Evolutionary conservation across 306 rosid genomes (phyloP).

Genomic region (Vigna mungo): DNA sequence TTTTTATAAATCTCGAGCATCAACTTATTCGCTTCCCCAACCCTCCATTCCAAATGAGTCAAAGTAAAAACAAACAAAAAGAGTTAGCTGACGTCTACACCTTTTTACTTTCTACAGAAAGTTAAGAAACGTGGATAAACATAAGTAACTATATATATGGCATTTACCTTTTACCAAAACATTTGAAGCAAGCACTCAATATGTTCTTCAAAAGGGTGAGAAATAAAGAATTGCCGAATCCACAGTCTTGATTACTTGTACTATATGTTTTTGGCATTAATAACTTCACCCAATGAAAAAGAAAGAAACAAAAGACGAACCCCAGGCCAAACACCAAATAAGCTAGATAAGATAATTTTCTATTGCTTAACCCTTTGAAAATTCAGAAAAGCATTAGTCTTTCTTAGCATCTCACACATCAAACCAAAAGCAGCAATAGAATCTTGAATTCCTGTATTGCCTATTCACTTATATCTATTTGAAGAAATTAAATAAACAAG

Average conservation of each 20-base stretch:
- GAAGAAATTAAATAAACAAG: neutral
- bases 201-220: neutral
- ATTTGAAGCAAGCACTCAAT: constrained; percentile 19
- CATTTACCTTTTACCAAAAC: neutral
- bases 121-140: neutral
- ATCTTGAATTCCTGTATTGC: constrained; percentile 11
- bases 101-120: neutral
- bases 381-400: constrained; percentile 1
- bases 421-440: constrained; percentile 19
- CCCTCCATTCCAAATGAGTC: constrained; percentile 28
- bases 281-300: neutral
- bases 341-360: neutral
- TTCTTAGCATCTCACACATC: constrained; percentile 14
- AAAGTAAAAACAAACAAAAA: constrained; percentile 6
- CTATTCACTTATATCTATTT: neutral
- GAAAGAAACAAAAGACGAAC: neutral
- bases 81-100: neutral
- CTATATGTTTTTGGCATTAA: neutral
- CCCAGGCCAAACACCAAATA: neutral
- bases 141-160: neutral
- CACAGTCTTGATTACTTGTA: neutral
- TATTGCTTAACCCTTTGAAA: neutral
- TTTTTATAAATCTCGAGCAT: neutral
- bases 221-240: constrained; percentile 20
- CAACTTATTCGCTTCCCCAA: constrained; percentile 27